Conservation (phyloP, 2,329 filamentous ascomycete species). For the Verruconis gallopava region DNA sequence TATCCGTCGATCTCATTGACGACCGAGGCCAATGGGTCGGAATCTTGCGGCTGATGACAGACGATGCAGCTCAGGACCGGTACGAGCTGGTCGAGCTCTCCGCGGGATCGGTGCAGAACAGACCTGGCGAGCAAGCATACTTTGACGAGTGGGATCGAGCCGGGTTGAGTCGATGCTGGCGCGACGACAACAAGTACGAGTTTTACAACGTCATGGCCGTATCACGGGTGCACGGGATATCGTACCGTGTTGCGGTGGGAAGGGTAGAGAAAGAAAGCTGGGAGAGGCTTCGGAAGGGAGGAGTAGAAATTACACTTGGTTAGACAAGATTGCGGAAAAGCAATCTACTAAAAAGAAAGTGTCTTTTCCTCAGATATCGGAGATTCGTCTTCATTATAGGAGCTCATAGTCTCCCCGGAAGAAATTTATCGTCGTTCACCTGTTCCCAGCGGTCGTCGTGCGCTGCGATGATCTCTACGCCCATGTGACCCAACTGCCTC, state of each 20-base stretch:
- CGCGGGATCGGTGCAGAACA: neutral
- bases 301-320: neutral
- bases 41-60: neutral
- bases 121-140: neutral
- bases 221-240: neutral
- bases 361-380: too few species aligned
- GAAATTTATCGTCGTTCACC: slow-evolving; percentile 23
- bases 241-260: neutral
- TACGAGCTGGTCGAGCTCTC: neutral
- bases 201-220: slow-evolving; percentile 1
- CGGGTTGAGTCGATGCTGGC: neutral
- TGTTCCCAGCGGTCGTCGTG: slow-evolving; percentile 38
- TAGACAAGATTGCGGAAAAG: too few species aligned
- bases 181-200: neutral
- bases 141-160: neutral
- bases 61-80: neutral
- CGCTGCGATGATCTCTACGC: slow-evolving; percentile 39
- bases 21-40: neutral
- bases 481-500: slow-evolving; percentile 23
- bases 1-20: neutral
- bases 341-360: too few species aligned
- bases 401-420: too few species aligned
- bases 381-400: too few species aligned
- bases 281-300: neutral
- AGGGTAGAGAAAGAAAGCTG: neutral